Evolutionary conservation across 371 early-diverging fungal genomes (phyloP), one percentile per base, ranked within the genome.

Genomic region (Coemansia sp.): DNA sequence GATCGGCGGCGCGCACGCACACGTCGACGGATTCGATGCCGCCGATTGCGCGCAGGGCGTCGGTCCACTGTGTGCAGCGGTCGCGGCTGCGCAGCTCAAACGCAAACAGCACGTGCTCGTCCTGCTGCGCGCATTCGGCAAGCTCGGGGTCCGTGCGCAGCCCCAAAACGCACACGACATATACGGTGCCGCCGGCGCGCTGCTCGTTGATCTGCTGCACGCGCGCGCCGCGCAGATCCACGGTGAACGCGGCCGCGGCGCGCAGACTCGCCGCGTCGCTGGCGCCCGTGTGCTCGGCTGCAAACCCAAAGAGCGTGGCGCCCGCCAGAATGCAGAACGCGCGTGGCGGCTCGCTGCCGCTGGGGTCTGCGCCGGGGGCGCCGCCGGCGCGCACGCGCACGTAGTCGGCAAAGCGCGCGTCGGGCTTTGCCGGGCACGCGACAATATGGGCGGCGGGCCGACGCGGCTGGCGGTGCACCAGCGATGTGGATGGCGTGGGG

Each of bases 401-500:
- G 32, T 5, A 16, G 57, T 14, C 57, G n/a, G 32, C 33, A 24
- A 56, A 56, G 16, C 44, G 57, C n/a, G 14, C 16, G 18, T 56
- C 57, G 51, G 5, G 9, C 33, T 50, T 50, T 1, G 50, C 18
- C 18, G 18, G 60, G 14, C 50, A 51, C 3, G 32, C 37, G 10
- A 50, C 34, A 29, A 48, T 31, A 14, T 33, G 39, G 3, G 36
- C 58, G 8, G 38, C 5, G 6, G 51, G 29, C 9, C 16, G 29
- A 11, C 32, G 51, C n/a, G 31, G 53, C n/a, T 39, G 68, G 1
- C 63, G 62, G n/a, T 68, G 68, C 37, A 58, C 59, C 49, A 63
- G 54, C 24, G 58, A 53, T 2, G 67, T 53, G 1, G 58, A 18
- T 18, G 18, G 18, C 18, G 18, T 18, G 42, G n/a, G 14, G 42